These are phyloP conservation scores for Thalassia testudinum DNA, from an alignment of 116 monocot species.

Conservation along the genomic window DNA sequence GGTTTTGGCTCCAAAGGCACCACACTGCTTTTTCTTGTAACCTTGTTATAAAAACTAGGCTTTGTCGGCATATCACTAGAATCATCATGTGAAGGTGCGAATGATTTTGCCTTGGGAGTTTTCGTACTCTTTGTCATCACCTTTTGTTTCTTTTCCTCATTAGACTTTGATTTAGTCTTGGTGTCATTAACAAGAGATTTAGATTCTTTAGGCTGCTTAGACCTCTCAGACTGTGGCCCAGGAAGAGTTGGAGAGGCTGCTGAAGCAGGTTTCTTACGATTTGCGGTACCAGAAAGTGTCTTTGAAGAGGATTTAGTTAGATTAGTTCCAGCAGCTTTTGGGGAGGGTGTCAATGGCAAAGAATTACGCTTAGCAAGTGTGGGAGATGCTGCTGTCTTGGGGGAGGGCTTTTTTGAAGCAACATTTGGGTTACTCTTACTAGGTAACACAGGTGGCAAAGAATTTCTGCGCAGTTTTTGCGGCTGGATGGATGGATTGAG, in stretches of 20 bases:
- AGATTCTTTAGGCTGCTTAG: constrained; percentile 18
- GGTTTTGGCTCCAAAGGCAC: constrained; percentile 93
- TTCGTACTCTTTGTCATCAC: constrained; percentile 19
- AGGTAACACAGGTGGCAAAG: constrained; percentile 46
- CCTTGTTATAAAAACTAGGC: constrained; percentile 65
- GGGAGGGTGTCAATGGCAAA: constrained; percentile 26
- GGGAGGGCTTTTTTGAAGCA: constrained; percentile 38
- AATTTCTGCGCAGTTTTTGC: constrained; percentile 70
- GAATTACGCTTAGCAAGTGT: constrained; percentile 30
- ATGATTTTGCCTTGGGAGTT: constrained; percentile 20
- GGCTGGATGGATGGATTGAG: constrained; percentile 16
- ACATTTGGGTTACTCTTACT: constrained; percentile 50
- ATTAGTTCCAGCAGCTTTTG: constrained; percentile 24
- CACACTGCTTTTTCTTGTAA: constrained; percentile 74
- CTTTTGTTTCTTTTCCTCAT: constrained; percentile 43
- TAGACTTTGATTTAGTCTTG: constrained; percentile 26
- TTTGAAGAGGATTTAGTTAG: constrained; percentile 26
- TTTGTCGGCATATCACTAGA: constrained; percentile 27
- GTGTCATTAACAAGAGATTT: constrained; percentile 20
- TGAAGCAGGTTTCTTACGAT: constrained; percentile 24
- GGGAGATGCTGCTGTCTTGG: constrained; percentile 37
- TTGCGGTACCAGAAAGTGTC: constrained; percentile 14
- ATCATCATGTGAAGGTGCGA: constrained; percentile 25
- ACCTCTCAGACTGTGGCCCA: constrained; percentile 31
- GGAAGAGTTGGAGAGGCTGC: constrained; percentile 28